Base-by-base conservation (phyloP, 495 filamentous ascomycete genomes). In the Schizothecium vesticola region DNA sequence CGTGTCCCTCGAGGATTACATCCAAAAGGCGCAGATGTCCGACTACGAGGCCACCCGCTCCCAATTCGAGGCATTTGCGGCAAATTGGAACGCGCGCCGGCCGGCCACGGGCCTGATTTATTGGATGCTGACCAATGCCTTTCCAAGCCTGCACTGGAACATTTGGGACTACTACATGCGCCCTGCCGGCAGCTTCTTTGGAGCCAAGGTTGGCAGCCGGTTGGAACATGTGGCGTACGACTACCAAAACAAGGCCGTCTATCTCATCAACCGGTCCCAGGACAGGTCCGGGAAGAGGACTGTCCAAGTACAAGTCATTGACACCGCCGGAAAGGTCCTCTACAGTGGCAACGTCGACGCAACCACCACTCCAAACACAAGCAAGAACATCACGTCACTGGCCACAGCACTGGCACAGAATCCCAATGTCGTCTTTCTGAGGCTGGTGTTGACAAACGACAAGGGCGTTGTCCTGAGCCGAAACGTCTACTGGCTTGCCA, bases 91-190 rank as follows among this genome's bases (percentile, higher is more conserved):
- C 67, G 82, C 81, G 0, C 73, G 78, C 5, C 76, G 83, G 0
- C 83, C 86, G 3, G 86, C 88, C 0, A 89, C 87, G 0, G 88
- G 88, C 0, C 22, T 86, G 55, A 83, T 90, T 7, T 90, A 90
- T 76, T 90, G 88, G 88, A 90, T 90, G 88, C 69, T 89, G 68
- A 89, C 88, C 67, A 83, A 83, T 60, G 88, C 87, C 0, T 90
- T 87, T 84, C 88, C 88, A 11, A 85, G 80, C 57, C 77, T 90
- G 51, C 88, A 90, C 72, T 90, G 88, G 88, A 86, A 87, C 65
- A 71, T 90, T 2, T 88, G 89, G 73, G 88, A 90, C 68, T 88
- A 87, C 67, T 89, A 89, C 69, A 75, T 89, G 26, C 81, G 79
- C 23, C 83, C 87, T 0, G 83, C 82, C 5, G 88, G 85, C 0